phyloP scores from a whole-genome alignment of 495 filamentous ascomycete species.

The Aspergillus hancockii region DNA sequence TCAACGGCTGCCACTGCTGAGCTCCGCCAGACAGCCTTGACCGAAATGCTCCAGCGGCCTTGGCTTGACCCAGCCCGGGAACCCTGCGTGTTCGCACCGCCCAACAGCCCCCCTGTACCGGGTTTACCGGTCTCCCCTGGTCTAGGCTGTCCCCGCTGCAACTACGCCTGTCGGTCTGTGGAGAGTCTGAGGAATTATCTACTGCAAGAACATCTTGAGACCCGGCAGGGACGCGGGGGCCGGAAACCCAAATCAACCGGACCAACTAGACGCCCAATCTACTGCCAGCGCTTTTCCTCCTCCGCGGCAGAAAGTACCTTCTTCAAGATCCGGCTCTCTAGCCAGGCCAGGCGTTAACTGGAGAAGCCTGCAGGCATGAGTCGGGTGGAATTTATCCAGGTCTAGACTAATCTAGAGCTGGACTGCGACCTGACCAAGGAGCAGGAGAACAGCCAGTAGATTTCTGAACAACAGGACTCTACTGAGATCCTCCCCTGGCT shows the following conservation, averaged over 20 bases:
- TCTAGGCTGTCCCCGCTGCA: not conserved
- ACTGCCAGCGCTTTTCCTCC: constrained; percentile 7
- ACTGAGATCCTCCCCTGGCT: constrained; percentile 6
- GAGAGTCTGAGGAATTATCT: not conserved
- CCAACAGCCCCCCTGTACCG: not conserved
- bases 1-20: not conserved
- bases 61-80: constrained; percentile 3
- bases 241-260: not conserved
- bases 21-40: not conserved
- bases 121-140: not conserved
- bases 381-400: constrained; percentile 4
- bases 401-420: not conserved
- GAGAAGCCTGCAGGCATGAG: not conserved
- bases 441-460: not conserved
- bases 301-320: not conserved
- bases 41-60: constrained; percentile 3
- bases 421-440: not conserved
- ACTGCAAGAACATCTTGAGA: not conserved
- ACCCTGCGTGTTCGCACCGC: not conserved
- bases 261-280: not conserved
- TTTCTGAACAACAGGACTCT: not conserved
- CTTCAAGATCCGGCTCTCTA: not conserved
- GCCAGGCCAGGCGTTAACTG: not conserved
- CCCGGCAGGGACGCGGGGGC: not conserved
- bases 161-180: not conserved